These are phyloP conservation scores for Alnus glutinosa DNA, from an alignment of 306 rosid genomes.

Conservation along the genomic window DNA sequence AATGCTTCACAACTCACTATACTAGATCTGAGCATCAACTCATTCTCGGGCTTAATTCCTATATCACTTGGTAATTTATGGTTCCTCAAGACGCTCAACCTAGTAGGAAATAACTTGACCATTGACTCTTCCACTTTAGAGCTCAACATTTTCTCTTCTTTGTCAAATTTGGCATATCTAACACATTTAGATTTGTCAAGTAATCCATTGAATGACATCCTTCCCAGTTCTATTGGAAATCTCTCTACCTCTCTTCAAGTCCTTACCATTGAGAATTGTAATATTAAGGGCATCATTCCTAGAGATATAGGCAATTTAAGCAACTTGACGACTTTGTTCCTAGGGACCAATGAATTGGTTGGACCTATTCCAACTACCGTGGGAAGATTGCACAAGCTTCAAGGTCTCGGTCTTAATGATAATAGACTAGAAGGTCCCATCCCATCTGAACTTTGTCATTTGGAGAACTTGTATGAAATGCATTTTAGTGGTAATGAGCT, in stretches of 20 bases:
- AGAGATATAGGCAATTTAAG: no score
- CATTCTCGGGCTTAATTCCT: constrained; percentile 22
- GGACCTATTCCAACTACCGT: no score
- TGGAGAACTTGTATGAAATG: neutral
- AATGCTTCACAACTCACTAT: constrained; percentile 12
- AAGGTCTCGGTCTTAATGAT: no score
- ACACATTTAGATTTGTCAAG: neutral
- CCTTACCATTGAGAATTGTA: neutral
- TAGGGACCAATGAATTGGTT: no score
- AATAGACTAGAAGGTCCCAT: no score
- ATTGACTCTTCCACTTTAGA: constrained; percentile 9
- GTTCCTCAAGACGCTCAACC: constrained; percentile 2
- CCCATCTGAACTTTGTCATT: neutral
- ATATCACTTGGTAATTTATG: neutral
- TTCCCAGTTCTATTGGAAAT: neutral
- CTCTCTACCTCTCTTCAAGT: neutral
- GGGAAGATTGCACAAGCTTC: no score
- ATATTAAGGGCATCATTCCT: neutral
- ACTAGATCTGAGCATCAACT: neutral
- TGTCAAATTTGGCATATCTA: neutral
- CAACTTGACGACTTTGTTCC: no score
- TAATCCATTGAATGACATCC: neutral
- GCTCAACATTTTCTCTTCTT: neutral
- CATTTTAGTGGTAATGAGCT: constrained; percentile 10
- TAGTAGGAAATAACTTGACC: neutral